These are phyloP conservation scores for Quercus engelmannii DNA, from an alignment of 306 rosid genomes.

Conservation along the genomic window DNA sequence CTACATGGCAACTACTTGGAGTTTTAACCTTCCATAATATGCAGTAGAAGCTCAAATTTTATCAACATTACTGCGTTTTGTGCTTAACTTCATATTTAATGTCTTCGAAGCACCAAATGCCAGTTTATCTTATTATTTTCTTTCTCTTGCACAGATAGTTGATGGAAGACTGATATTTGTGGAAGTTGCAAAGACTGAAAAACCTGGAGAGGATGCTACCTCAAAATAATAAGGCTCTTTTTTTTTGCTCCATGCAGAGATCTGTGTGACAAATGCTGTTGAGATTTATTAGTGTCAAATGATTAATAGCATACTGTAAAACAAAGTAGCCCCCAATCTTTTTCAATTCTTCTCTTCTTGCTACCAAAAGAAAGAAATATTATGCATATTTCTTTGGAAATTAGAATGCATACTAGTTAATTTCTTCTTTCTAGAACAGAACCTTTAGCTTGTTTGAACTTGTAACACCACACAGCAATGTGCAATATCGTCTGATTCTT, in stretches of 20 bases:
- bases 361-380: neutral
- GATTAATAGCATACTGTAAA: neutral
- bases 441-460: too few species aligned
- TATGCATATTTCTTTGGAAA: neutral
- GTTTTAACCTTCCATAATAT: neutral
- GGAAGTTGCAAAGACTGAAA: conserved; percentile 42
- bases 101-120: neutral
- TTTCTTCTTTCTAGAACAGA: neutral
- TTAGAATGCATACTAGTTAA: neutral
- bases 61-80: neutral
- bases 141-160: conserved; percentile 47
- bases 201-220: neutral
- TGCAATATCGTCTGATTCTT: neutral
- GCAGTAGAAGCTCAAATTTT: neutral
- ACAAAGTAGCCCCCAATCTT: too few species aligned
- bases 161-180: conserved; percentile 72
- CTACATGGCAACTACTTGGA: neutral
- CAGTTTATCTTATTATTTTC: neutral
- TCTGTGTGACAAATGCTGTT: neutral
- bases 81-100: neutral
- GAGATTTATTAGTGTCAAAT: too few species aligned
- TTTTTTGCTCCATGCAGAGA: neutral
- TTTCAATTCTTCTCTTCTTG: too few species aligned
- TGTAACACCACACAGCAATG: too few species aligned
- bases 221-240: conserved; percentile 11